These are phyloP conservation scores for Ceratocystis variospora DNA, from an alignment of 2,329 filamentous ascomycete species.

Conservation along the genomic window DNA sequence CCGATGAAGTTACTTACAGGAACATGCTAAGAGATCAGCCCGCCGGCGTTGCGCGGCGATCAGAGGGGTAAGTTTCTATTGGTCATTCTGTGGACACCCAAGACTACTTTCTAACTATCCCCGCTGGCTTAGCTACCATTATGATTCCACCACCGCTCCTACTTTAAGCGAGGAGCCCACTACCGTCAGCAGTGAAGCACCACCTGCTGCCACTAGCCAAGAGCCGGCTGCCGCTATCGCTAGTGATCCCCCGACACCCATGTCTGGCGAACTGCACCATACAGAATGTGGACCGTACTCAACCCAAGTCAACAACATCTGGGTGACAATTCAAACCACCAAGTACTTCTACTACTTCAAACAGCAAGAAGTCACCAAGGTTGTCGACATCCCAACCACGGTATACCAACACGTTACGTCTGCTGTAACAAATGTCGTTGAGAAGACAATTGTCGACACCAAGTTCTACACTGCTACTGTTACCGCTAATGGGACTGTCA, in stretches of 20 bases:
- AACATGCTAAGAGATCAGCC: background rate
- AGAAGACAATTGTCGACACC: background rate
- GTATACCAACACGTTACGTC: constrained; percentile 7
- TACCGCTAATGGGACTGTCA: background rate
- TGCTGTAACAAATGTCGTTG: constrained; percentile 11
- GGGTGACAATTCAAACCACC: constrained; percentile 20
- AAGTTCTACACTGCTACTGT: constrained; percentile 5
- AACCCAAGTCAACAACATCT: constrained; percentile 19
- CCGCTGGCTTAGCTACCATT: background rate
- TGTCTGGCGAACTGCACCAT: constrained; percentile 13
- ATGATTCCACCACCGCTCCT: background rate
- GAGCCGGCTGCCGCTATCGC: background rate
- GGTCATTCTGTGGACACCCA: too few species aligned
- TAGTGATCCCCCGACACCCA: background rate
- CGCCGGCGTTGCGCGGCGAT: background rate
- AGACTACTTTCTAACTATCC: background rate
- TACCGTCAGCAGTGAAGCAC: background rate
- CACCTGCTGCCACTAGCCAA: background rate
- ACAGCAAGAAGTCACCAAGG: constrained; percentile 18
- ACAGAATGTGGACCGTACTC: constrained; percentile 9
- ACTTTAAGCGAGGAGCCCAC: background rate
- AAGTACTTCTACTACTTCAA: constrained; percentile 20
- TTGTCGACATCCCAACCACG: background rate
- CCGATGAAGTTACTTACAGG: background rate
- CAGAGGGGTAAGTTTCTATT: background rate